Base-by-base conservation (phyloP, 495 filamentous ascomycete species). In the Darksidea phi region DNA sequence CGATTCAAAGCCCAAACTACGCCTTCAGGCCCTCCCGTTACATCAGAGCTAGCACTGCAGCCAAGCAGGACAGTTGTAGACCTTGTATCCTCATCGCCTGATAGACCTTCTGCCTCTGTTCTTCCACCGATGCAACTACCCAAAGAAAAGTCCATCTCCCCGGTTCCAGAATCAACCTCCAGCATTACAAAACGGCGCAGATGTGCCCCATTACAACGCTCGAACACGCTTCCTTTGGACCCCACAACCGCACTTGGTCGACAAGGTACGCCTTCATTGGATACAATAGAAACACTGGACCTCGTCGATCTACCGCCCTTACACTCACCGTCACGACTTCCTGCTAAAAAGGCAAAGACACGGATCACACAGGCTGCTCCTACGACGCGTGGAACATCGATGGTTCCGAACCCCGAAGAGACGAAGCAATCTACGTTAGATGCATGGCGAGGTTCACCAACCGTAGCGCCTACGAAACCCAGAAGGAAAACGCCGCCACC, bases 71-170 rank as follows among this genome's bases (percentile, higher is more conserved):
- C 48, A 1, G 37, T 62, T 36, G 45, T 64, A 7, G 24, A 54
- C 32, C 26, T 68, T 11, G 50, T 64, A 3, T 64, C 66, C 23
- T 68, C 66, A n/a, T 56, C 66, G 26, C 50, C 61, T 11, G 32
- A 28, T 15, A 52, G 38, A 21, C 37, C 28, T 45, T 23, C 25
- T 15, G 43, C 45, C 21, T 45, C 52, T 7, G 3, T 45, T 45
- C 18, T n/a, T 8, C 45, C 41, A 34, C 43, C 26, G 13, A 11
- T 28, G 15, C n/a, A n/a, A n/a, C n/a, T n/a, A n/a, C n/a, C n/a
- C n/a, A 53, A 17, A 45, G 61, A 61, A 18, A 34, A 42, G 18
- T 41, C 51, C 0, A 36, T 61, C 4, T 47, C 55, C 4, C 56
- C 46, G 10, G 20, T 64, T 10, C 45, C 18, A 15, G 61, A 64